phyloP scores from a whole-genome alignment of 192 early-diverging fungal species.

The Linnemannia zychae region DNA sequence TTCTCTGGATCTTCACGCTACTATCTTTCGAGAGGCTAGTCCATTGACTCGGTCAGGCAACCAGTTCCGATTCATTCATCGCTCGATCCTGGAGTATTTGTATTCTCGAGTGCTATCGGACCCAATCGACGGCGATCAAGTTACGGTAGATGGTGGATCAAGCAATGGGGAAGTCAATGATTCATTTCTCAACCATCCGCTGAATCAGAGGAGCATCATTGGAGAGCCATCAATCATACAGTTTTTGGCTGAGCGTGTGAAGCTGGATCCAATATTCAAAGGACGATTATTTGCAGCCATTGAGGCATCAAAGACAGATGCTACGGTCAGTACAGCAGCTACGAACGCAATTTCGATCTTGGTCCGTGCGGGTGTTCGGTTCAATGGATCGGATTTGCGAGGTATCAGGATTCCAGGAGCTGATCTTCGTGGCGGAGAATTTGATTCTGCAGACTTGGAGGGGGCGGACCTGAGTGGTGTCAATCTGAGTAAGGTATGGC shows the following conservation, averaged over 20 bases:
- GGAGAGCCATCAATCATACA: neutral
- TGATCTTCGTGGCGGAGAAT: neutral
- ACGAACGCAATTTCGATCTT: slow-evolving; percentile 8
- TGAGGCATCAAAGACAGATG: neutral
- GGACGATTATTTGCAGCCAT: neutral
- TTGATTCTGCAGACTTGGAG: slow-evolving; percentile 15
- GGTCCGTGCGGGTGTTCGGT: neutral
- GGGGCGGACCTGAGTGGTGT: slow-evolving; percentile 15
- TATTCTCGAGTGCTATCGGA: neutral
- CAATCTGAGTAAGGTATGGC: neutral
- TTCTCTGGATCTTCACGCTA: no score
- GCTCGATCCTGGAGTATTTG: slow-evolving; percentile 15
- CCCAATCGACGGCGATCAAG: neutral
- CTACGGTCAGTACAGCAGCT: neutral
- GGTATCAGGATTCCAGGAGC: slow-evolving; percentile 17
- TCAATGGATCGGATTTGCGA: neutral
- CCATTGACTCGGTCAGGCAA: neutral
- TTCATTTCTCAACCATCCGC: neutral
- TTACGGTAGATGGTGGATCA: neutral
- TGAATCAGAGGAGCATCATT: neutral
- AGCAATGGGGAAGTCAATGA: neutral
- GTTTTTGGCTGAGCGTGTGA: neutral
- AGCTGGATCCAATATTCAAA: neutral
- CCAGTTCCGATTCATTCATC: slow-evolving; percentile 8
- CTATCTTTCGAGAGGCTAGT: neutral